Conservation (phyloP, 495 filamentous ascomycete genomes). For the Aspergillus egyptiacus region DNA sequence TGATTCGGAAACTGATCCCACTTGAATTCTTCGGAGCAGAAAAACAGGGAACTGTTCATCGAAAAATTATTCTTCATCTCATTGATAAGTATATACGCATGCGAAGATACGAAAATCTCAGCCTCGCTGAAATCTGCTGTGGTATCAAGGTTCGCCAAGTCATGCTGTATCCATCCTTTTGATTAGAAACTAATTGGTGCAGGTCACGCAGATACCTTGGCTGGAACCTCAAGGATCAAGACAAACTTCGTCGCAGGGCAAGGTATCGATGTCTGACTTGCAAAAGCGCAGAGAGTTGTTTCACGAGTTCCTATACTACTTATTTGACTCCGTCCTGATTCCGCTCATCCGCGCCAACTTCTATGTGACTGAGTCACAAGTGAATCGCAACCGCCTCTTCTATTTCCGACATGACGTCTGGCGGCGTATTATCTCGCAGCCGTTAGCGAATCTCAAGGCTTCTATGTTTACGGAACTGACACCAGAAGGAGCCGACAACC, state of each 20-base stretch:
- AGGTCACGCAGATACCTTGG: slow-evolving; percentile 69
- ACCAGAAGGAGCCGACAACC: slow-evolving; percentile 44
- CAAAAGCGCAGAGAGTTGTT: slow-evolving; percentile 75
- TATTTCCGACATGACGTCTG: slow-evolving; percentile 95
- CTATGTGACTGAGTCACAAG: slow-evolving; percentile 86
- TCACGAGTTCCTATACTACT: slow-evolving; percentile 80
- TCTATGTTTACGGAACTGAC: slow-evolving; percentile 79
- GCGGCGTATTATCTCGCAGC: slow-evolving; percentile 67
- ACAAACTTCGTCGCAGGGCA: slow-evolving; percentile 24
- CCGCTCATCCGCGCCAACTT: slow-evolving; percentile 84
- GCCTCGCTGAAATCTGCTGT: slow-evolving; percentile 71
- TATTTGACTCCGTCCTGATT: slow-evolving; percentile 87
- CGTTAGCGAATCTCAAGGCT: slow-evolving; percentile 59
- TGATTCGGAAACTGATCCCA: slow-evolving; percentile 69
- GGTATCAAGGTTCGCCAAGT: slow-evolving; percentile 58
- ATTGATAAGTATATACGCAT: slow-evolving; percentile 73
- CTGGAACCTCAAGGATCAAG: slow-evolving; percentile 43
- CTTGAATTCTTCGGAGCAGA: slow-evolving; percentile 65
- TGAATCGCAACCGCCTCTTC: slow-evolving; percentile 75
- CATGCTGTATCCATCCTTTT: not conserved
- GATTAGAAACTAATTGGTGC: not conserved
- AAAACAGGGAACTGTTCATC: slow-evolving; percentile 50
- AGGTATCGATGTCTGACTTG: slow-evolving; percentile 63
- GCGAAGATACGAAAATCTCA: slow-evolving; percentile 74
- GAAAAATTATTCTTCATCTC: slow-evolving; percentile 51